A percentile compares a stretch with the other conserved stretches of the same genome.
These are phyloP conservation scores for Epithele typhae DNA, from an alignment of 768 basidiomycete species.

Conservation along the genomic window DNA sequence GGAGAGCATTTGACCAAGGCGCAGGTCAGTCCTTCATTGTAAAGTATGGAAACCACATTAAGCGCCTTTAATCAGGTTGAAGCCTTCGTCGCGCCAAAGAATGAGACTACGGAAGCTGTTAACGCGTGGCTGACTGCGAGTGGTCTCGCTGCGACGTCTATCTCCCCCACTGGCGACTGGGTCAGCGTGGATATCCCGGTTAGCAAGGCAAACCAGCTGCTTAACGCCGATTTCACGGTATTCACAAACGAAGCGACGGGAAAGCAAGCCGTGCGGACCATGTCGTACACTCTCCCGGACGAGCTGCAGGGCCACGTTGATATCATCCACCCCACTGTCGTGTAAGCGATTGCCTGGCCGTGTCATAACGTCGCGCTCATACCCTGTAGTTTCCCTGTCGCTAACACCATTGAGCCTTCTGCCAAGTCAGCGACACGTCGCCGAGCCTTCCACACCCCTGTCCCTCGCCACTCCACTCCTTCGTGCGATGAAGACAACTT, in stretches of 20 bases:
- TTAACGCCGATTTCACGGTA: slow-evolving; percentile 16
- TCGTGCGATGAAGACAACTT: slow-evolving; percentile 19
- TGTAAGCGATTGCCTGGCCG: too few species aligned
- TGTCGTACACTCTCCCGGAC: slow-evolving; percentile 22
- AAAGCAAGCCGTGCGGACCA: slow-evolving; percentile 18
- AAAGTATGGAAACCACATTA: too few species aligned
- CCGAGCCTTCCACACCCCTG: too few species aligned
- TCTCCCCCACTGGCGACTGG: slow-evolving; percentile 24
- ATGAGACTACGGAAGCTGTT: slow-evolving; percentile 15
- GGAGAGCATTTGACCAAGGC: slow-evolving; percentile 30
- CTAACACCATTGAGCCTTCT: too few species aligned
- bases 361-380: too few species aligned
- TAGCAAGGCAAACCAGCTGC: slow-evolving; percentile 18
- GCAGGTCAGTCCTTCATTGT: slow-evolving; percentile 17
- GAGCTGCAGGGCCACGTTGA: slow-evolving; percentile 16
- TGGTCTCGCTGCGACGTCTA: slow-evolving; percentile 10
- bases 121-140: slow-evolving; percentile 19
- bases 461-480: neutral
- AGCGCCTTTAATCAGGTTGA: neutral
- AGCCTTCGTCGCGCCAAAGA: slow-evolving; percentile 12
- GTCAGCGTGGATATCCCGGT: slow-evolving; percentile 17
- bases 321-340: slow-evolving; percentile 22
- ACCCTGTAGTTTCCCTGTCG: too few species aligned
- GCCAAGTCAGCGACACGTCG: too few species aligned
- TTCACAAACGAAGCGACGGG: slow-evolving; percentile 19